Conservation (phyloP, 495 filamentous ascomycete species). For the Lepidopterella palustris region DNA sequence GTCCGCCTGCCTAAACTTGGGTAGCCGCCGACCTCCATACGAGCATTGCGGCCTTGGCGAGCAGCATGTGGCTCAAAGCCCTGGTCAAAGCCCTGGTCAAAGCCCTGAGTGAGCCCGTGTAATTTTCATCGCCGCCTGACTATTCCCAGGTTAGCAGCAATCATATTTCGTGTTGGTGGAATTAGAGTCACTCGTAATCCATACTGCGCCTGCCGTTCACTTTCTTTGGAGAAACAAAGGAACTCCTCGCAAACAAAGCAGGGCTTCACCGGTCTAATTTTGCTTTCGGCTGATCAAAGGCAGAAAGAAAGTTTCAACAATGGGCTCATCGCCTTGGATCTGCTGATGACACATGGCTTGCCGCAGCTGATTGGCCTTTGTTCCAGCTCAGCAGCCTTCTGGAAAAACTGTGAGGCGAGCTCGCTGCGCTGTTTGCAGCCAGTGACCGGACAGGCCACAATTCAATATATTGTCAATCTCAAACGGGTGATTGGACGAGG, state of each 20-base stretch:
- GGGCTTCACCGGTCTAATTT: slow-evolving; percentile 4
- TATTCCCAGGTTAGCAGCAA: not conserved
- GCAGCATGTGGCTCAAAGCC: not conserved
- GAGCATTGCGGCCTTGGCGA: not conserved
- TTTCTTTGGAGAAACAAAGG: slow-evolving; percentile 2
- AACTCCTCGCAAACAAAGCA: not conserved
- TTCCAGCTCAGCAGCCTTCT: not conserved
- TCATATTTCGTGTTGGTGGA: slow-evolving; percentile 26
- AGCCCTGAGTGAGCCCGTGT: too few relatives aligned
- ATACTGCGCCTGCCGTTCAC: not conserved
- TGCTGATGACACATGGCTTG: slow-evolving; percentile 19
- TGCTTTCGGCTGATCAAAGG: slow-evolving; percentile 8
- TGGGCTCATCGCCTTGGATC: slow-evolving; percentile 7
- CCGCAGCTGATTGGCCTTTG: slow-evolving; percentile 2
- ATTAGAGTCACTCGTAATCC: slow-evolving; percentile 23
- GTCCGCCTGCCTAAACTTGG: slow-evolving; percentile 2
- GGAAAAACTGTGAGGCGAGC: not conserved
- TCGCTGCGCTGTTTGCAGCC: not conserved
- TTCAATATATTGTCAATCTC: slow-evolving; percentile 17
- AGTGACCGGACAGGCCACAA: slow-evolving; percentile 3
- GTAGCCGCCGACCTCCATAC: not conserved
- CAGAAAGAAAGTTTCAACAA: not conserved
- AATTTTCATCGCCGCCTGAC: slow-evolving; percentile 1
- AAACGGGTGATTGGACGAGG: not conserved
- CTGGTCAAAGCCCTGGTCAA: too few relatives aligned